These are phyloP conservation scores for Sarcodon aspratus DNA, from an alignment of 768 basidiomycete genomes.

Conservation along the genomic window DNA sequence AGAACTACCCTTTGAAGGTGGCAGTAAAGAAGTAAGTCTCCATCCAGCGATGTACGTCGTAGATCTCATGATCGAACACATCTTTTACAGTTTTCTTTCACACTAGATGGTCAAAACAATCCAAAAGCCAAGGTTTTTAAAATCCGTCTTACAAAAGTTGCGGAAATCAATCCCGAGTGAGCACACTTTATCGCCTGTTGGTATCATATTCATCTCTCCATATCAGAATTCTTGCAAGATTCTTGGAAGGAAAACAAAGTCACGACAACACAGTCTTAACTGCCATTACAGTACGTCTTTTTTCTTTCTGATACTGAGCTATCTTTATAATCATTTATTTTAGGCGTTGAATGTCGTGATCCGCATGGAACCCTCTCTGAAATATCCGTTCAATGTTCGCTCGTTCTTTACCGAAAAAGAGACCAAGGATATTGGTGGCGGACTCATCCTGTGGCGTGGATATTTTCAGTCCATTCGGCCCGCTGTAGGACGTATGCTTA, in stretches of 20 bases:
- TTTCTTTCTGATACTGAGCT: not conserved
- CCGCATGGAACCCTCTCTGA: conserved; percentile 59
- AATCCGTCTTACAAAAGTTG: conserved; percentile 51
- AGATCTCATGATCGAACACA: not conserved
- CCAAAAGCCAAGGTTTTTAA: conserved; percentile 49
- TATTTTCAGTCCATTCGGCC: conserved; percentile 76
- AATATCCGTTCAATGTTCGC: conserved; percentile 60
- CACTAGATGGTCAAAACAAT: conserved; percentile 26
- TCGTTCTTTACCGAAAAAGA: conserved; percentile 62
- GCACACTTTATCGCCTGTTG: conserved; percentile 18
- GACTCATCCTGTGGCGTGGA: conserved; percentile 66
- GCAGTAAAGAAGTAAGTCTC: conserved; percentile 36
- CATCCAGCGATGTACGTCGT: not conserved
- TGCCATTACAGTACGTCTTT: conserved; percentile 42
- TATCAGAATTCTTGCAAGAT: conserved; percentile 48
- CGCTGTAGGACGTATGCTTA: conserved; percentile 45
- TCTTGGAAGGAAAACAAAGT: conserved; percentile 52
- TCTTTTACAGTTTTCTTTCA: conserved; percentile 45
- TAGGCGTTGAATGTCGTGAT: conserved; percentile 69
- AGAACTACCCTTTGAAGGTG: conserved; percentile 43
- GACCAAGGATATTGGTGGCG: conserved; percentile 41
- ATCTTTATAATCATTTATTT: not conserved
- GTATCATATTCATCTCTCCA: conserved; percentile 6
- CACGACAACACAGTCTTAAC: conserved; percentile 60
- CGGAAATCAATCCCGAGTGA: conserved; percentile 80